Percentiles rank a stretch among this genome's conserved stretches.
phyloP scores from a whole-genome alignment of 2,329 filamentous ascomycete genomes.

The Ophiocordyceps robertsii region DNA sequence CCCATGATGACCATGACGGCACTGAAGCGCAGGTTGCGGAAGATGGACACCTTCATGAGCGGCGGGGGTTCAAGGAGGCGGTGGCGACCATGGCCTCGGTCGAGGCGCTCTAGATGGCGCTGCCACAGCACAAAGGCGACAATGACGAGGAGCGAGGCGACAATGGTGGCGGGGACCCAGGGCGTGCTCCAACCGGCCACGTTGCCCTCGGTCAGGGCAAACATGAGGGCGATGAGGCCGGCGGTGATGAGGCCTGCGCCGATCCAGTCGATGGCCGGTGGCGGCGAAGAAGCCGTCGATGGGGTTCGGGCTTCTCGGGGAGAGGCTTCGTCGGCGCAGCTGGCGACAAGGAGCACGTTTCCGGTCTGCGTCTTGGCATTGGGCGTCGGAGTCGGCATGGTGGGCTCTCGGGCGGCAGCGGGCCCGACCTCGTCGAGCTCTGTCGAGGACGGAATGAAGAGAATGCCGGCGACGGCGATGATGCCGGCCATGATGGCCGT shows the following conservation, averaged over 20 bases:
- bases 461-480: constrained; percentile 41
- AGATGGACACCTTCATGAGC: constrained; percentile 54
- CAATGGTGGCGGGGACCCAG: constrained; percentile 47
- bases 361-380: background rate
- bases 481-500: constrained; percentile 45
- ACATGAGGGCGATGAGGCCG: constrained; percentile 48
- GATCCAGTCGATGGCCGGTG: constrained; percentile 46
- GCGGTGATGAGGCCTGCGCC: constrained; percentile 50
- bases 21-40: constrained; percentile 43
- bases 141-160: constrained; percentile 42
- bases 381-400: background rate
- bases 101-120: constrained; percentile 21
- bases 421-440: background rate
- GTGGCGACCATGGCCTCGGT: background rate
- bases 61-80: constrained; percentile 24
- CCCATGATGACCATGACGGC: constrained; percentile 52
- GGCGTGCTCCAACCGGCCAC: constrained; percentile 52
- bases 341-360: background rate
- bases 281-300: no score
- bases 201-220: constrained; percentile 56
- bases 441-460: constrained; percentile 44
- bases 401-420: background rate
- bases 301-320: background rate
- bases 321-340: background rate
- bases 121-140: constrained; percentile 48